These are phyloP conservation scores for Diaporthe citri DNA, from an alignment of 2,329 filamentous ascomycete species.

Conservation along the genomic window DNA sequence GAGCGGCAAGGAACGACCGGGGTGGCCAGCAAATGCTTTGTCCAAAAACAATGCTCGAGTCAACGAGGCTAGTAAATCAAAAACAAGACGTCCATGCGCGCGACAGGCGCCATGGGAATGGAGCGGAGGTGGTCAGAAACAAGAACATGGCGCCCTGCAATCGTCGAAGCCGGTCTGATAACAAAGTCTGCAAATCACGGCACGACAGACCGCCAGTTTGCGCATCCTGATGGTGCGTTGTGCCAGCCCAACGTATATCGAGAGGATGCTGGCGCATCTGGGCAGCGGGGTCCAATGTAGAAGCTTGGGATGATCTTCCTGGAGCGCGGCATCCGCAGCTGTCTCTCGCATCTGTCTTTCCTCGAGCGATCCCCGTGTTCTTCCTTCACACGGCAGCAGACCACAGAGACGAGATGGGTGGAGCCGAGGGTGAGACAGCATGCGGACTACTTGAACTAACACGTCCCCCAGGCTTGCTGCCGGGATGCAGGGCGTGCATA, in stretches of 20 bases:
- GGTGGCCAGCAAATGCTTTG: background rate
- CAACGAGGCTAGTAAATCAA: background rate
- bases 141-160: background rate
- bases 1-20: background rate
- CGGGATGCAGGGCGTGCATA: background rate
- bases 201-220: conserved; percentile 19
- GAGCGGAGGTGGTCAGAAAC: conserved; percentile 19
- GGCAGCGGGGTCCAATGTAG: background rate
- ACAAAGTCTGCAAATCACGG: background rate
- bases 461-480: background rate
- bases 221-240: conserved; percentile 3
- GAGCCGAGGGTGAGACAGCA: conserved; percentile 20
- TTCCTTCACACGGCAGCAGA: background rate
- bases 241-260: background rate
- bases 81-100: background rate
- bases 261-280: background rate
- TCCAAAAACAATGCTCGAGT: conserved; percentile 12
- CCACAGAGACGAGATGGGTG: too few relatives aligned
- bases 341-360: too few relatives aligned
- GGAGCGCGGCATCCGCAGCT: background rate
- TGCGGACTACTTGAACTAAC: background rate
- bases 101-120: background rate
- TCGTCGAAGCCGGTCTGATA: background rate
- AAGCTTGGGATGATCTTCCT: conserved; percentile 10
- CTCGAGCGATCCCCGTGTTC: background rate